Evolutionary conservation across 2,329 filamentous ascomycete species (phyloP), one percentile per base, ranked within the genome.

Genomic region (Phyllosticta citrichinensis): DNA sequence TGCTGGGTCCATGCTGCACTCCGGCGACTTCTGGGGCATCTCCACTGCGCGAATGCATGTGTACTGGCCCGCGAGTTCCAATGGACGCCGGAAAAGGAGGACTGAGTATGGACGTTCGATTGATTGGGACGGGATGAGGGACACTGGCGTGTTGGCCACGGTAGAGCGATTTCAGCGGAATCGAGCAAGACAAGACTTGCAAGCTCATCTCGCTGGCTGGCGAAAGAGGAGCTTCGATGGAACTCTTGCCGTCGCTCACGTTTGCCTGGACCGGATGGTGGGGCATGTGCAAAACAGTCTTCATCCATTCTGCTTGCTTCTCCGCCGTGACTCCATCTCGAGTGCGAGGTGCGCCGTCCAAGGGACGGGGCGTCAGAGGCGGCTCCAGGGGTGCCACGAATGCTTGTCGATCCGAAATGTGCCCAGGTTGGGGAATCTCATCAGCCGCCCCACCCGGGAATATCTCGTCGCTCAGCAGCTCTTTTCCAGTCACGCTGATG

Each of bases 21-120:
- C 91, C 80, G 57, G 93, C 73, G 1, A 92, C 93, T 74, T 97
- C 90, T 0, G 88, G 89, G 67, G 94, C 87, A 71, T 92, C 97
- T 56, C 87, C 91, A 69, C 89, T 96, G 22, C 91, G 86, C 73
- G 91, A 92, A 74, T 96, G 91, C 2, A 77, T 72, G 51, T 52
- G 19, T 24, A 24, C 19, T 12, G 51, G 51, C 19, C 51, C 33
- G 11, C 33, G 33, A 10, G 33, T 40, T 14, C 51, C 19, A 6
- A 52, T 52, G n/a, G 51, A 55, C 25, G 56, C 30, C 51, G 51
- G 51, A 2, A 52, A 40, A 11, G 33, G 51, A 52, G 19, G 19
- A n/a, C 51, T 30, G 53, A 30, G 53, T 10, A 40, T 40, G 8
- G 33, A 40, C 4, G 33, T 40, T 12, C 33, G 33, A 11, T 40